Base-by-base conservation (phyloP, 2,329 filamentous ascomycete genomes). In the Fusarium drepaniforme region DNA sequence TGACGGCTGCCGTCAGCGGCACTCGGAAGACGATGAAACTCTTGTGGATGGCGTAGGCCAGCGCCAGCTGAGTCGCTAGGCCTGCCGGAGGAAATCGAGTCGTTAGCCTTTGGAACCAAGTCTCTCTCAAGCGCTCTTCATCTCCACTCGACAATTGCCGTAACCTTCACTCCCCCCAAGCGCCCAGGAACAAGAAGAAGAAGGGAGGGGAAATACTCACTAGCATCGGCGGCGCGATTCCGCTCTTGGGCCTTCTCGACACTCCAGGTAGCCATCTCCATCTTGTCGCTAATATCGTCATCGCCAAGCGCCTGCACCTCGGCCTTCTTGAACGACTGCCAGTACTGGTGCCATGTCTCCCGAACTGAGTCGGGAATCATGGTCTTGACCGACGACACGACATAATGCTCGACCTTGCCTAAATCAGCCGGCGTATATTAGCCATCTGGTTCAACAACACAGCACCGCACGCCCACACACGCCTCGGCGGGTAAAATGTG, bases 21-120 rank as follows among this genome's bases (percentile, higher is more conserved):
- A 99, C 95, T n/a, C 97, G 91, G 75, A 98, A 84, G 83, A 99
- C 98, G 80, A 99, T 98, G 83, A 98, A 95, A 78, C 94, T 97
- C 86, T 99, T 99, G 88, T 99, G 97, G 68, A 99, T 94, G 33
- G 96, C 96, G 81, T 99, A 99, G 15, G 97, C 97, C 59, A 99
- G 89, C 18, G 94, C 95, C 35, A 99, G 87, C 81, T 98, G 95
- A 11, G 97, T 98, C 62, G 88, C 90, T 38, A 93, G 83, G 77
- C 90, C 90, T 92, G 73, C 33, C 46, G 38, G 33, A 44, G 58
- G 8, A 64, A 35, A 33, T 75, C 60, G 64, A 44, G n/a, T 57
- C 60, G 75, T 82, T 76, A 82, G 77, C 66, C 40, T 74, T 68
- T 69, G 33, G 53, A 58, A 38, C 73, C 44, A 58, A 58, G 28